Base-by-base conservation (phyloP, 2,329 filamentous ascomycete genomes). In the Sporothrix mexicana region DNA sequence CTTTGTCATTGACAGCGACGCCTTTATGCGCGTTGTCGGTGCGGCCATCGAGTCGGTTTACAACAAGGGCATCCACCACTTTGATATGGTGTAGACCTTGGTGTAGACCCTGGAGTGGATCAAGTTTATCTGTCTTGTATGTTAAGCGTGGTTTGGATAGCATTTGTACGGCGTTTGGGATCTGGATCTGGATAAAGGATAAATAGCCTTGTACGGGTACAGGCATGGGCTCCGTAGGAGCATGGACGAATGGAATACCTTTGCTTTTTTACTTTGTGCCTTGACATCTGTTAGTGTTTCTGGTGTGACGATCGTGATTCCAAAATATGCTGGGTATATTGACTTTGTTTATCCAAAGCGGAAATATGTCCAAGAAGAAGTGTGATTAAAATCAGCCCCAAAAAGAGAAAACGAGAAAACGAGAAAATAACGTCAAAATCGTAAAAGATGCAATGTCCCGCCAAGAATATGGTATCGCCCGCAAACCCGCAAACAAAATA, bases 11-110 rank as follows among this genome's bases (percentile, higher is more conserved):
- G 55, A 66, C 20, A 47, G 13, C 12, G 51, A 71, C 8, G 49
- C 23, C 17, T 74, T 75, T 66, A 41, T 74, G 1, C 36, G 23
- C 5, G 68, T 66, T 2, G 66, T 75, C 1, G 73, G 59, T 4
- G 70, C 72, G 6, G 74, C 72, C 15, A 71, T 75, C 10, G 49
- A 71, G 69, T 41, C 72, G 2, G 61, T 74, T 30, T 73, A 61
- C 72, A 75, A 73, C 47, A 73, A 72, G 43, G 30, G 43, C 12
- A 36, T 71, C 13, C 71, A 51, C 41, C n/a, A 72, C 4, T 47
- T 72, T n/a, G 74, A 74, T 8, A 66, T 69, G 12, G 47, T 20
- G 12, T 74, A 30, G 30, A 30, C 3, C 30, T 30, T 69, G 12
- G 47, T 20, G 12, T 74, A 30, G 30, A 30, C 3, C 30, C 5